A percentile compares a stretch with the other conserved stretches of the same genome.
Evolutionary conservation across 2,329 filamentous ascomycete species (phyloP).

Genomic region (Pseudogymnoascus verrucosus): DNA sequence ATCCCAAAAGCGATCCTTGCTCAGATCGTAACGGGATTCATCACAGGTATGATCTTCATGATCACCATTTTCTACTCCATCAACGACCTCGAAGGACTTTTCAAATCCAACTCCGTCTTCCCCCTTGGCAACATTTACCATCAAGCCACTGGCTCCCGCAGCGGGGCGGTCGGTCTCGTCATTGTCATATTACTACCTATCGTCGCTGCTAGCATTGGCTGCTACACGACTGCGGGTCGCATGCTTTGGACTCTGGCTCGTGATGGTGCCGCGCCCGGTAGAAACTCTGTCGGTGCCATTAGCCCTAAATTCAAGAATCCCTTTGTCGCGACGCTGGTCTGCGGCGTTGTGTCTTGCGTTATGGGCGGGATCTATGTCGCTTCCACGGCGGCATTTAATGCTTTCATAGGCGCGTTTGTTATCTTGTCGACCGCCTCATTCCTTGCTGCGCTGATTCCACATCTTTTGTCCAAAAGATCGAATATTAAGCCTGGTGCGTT

Average conservation of each 20-base stretch:
- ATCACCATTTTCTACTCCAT: slow-evolving; percentile 51
- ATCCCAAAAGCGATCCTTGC: slow-evolving; percentile 46
- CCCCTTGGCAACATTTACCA: slow-evolving; percentile 60
- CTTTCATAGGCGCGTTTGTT: slow-evolving; percentile 54
- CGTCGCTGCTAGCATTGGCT: slow-evolving; percentile 44
- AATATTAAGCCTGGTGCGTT: slow-evolving; percentile 50
- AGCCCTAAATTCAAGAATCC: slow-evolving; percentile 40
- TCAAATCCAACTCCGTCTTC: slow-evolving; percentile 42
- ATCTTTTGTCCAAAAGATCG: slow-evolving; percentile 38
- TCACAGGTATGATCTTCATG: slow-evolving; percentile 45
- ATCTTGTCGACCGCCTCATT: slow-evolving; percentile 50
- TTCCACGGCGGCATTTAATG: slow-evolving; percentile 58
- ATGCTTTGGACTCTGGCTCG: slow-evolving; percentile 55
- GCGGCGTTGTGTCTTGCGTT: slow-evolving; percentile 42
- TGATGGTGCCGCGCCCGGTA: slow-evolving; percentile 48
- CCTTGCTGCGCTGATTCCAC: slow-evolving; percentile 53
- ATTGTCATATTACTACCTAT: slow-evolving; percentile 46
- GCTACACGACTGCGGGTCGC: slow-evolving; percentile 53
- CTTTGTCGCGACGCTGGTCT: slow-evolving; percentile 46
- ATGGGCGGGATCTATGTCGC: slow-evolving; percentile 59
- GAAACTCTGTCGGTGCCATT: slow-evolving; percentile 40
- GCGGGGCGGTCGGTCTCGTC: slow-evolving; percentile 44
- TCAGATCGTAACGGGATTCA: slow-evolving; percentile 42
- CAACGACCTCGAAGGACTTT: slow-evolving; percentile 44
- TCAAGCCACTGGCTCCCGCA: slow-evolving; percentile 45